Percentiles rank a stretch among this genome's conserved stretches.
These are phyloP conservation scores for Neocatenulostroma microsporum DNA, from an alignment of 2,329 filamentous ascomycete genomes.

Conservation along the genomic window DNA sequence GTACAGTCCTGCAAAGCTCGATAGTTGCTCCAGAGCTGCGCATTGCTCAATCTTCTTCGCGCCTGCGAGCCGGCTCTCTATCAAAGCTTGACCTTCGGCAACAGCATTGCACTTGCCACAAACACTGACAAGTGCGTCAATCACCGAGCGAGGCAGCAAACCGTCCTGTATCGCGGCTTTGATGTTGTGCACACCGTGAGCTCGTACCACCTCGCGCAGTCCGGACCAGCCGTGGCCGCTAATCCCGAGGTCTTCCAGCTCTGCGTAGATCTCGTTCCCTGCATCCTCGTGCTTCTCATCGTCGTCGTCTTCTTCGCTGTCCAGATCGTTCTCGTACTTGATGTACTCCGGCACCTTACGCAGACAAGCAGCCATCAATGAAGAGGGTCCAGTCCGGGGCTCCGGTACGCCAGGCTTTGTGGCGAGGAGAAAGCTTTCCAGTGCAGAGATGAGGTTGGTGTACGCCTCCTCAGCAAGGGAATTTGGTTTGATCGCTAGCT, in stretches of 20 bases:
- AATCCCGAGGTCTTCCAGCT: conserved; percentile 33
- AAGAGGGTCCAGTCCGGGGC: conserved; percentile 28
- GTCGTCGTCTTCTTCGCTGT: conserved; percentile 27
- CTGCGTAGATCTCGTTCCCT: conserved; percentile 32
- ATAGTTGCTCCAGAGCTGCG: no score
- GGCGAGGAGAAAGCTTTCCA: conserved; percentile 7
- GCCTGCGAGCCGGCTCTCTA: no score
- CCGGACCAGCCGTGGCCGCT: conserved; percentile 31
- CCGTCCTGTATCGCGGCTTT: conserved; percentile 30
- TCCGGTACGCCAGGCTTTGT: conserved; percentile 11
- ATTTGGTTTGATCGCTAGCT: conserved; percentile 20
- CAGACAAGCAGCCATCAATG: conserved; percentile 33
- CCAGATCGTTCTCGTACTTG: conserved; percentile 7
- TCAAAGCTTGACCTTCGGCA: no score
- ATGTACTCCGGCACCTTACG: conserved; percentile 36
- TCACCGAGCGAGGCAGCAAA: conserved; percentile 18
- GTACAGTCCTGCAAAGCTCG: no score
- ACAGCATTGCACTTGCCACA: conserved; percentile 10
- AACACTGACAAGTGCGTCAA: conserved; percentile 6
- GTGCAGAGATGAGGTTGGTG: conserved; percentile 7
- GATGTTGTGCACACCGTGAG: conserved; percentile 34
- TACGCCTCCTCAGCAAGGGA: conserved; percentile 17
- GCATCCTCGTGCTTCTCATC: conserved; percentile 29
- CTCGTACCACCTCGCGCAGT: conserved; percentile 34
- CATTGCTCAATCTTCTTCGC: no score